Evolutionary conservation across 2,329 filamentous ascomycete species (phyloP).

Genomic region (Pseudofabraea citricarpa): DNA sequence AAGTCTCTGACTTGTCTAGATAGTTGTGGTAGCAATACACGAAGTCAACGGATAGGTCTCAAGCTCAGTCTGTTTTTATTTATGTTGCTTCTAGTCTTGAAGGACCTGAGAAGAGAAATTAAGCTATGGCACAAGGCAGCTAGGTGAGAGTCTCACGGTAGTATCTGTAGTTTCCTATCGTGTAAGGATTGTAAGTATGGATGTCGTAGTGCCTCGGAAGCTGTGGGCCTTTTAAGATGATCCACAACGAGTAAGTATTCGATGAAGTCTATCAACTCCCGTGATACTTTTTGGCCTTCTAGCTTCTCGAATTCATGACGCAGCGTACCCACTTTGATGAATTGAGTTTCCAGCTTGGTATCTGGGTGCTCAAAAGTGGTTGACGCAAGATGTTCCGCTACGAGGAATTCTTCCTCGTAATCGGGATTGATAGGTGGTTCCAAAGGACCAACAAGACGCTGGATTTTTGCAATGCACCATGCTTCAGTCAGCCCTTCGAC

Average conservation of each 20-base stretch:
- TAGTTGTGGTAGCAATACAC: too few species aligned
- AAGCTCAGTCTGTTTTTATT: too few species aligned
- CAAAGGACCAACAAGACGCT: constrained; percentile 15
- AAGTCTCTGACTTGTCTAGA: too few species aligned
- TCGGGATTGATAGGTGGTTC: constrained; percentile 7
- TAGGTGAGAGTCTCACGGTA: too few species aligned
- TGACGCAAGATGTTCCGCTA: background rate
- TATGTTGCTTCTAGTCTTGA: too few species aligned
- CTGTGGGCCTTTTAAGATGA: constrained; percentile 9
- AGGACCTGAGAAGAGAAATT: too few species aligned
- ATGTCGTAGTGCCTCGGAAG: background rate
- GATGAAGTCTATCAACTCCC: constrained; percentile 8
- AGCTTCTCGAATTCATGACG: constrained; percentile 9
- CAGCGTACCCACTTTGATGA: constrained; percentile 5
- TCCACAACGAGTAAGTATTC: constrained; percentile 10
- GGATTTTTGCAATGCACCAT: constrained; percentile 22
- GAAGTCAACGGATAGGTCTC: too few species aligned
- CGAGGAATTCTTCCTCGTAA: background rate
- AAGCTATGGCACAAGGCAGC: too few species aligned
- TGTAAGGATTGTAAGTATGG: too few species aligned
- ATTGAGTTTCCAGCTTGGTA: background rate
- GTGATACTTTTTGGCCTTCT: constrained; percentile 5
- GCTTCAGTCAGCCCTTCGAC: constrained; percentile 15
- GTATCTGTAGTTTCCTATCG: too few species aligned
- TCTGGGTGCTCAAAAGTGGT: background rate